Conservation (phyloP, 2,329 filamentous ascomycete species). For the Leptoxyphium fumago region DNA sequence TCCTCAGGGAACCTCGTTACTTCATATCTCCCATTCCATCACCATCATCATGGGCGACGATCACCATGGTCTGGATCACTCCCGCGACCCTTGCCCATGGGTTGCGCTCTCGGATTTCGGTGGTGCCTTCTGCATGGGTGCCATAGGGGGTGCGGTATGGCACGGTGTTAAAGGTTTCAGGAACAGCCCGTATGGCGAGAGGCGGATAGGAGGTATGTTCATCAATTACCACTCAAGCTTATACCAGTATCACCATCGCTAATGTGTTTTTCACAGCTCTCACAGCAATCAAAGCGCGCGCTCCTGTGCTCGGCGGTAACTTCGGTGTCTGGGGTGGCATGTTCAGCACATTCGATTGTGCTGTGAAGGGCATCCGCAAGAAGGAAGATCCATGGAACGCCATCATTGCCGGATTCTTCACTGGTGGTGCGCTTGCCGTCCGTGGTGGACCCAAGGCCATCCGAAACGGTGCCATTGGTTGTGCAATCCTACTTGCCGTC, state of each 20-base stretch:
- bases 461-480: slow-evolving; percentile 90
- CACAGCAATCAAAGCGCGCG: slow-evolving; percentile 94
- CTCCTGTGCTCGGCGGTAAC: slow-evolving; percentile 90
- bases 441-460: slow-evolving; percentile 85
- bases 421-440: slow-evolving; percentile 79
- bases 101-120: slow-evolving; percentile 96
- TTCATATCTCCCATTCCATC: background rate
- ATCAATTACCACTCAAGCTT: background rate
- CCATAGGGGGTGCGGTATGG: slow-evolving; percentile 54
- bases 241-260: slow-evolving; percentile 1
- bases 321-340: slow-evolving; percentile 96
- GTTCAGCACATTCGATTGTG: slow-evolving; percentile 92
- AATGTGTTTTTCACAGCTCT: slow-evolving; percentile 37
- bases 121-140: slow-evolving; percentile 87
- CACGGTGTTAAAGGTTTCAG: slow-evolving; percentile 71
- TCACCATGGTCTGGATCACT: slow-evolving; percentile 59
- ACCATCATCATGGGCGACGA: slow-evolving; percentile 2
- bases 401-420: slow-evolving; percentile 95
- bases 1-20: too few relatives aligned
- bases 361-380: slow-evolving; percentile 72
- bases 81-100: slow-evolving; percentile 91
- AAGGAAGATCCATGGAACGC: slow-evolving; percentile 99
- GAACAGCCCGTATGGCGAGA: slow-evolving; percentile 60
- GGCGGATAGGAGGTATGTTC: slow-evolving; percentile 60
- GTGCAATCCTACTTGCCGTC: slow-evolving; percentile 82